These are phyloP conservation scores for Cynanchum wilfordii DNA, from an alignment of 257 asterid genomes.

Conservation along the genomic window DNA sequence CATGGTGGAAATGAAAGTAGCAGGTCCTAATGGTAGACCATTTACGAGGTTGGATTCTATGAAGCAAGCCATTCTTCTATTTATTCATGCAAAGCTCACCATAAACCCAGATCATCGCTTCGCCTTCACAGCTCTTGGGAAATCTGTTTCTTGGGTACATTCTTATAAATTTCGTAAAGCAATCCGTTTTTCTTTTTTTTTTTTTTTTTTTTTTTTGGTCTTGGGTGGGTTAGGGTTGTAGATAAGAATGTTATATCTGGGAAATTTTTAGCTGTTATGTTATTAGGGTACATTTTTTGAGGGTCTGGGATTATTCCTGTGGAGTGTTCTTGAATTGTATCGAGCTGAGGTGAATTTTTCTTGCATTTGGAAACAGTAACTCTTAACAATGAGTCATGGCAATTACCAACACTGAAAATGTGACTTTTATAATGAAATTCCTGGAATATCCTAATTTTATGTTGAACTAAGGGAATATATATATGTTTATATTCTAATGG, in stretches of 20 bases:
- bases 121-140: constrained; percentile 61
- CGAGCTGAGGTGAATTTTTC: not conserved
- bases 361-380: not conserved
- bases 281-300: not conserved
- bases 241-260: not conserved
- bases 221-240: not conserved
- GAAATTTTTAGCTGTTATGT: not conserved
- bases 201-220: too few species aligned
- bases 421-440: not conserved
- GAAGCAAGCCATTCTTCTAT: constrained; percentile 72
- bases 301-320: not conserved
- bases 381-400: not conserved
- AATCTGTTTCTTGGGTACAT: constrained; percentile 65
- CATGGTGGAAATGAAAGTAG: constrained; percentile 66
- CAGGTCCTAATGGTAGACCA: constrained; percentile 68
- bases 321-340: not conserved
- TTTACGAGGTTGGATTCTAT: constrained; percentile 72
- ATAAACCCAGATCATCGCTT: constrained; percentile 88
- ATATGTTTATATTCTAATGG: not conserved
- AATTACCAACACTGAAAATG: not conserved
- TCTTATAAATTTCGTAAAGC: not conserved
- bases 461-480: not conserved
- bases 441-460: not conserved
- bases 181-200: not conserved
- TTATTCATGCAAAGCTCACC: constrained; percentile 74